A percentile compares a stretch with the other conserved stretches of the same genome.
These are phyloP conservation scores for Trichoderma koningii DNA, from an alignment of 2,329 filamentous ascomycete genomes.

Conservation along the genomic window DNA sequence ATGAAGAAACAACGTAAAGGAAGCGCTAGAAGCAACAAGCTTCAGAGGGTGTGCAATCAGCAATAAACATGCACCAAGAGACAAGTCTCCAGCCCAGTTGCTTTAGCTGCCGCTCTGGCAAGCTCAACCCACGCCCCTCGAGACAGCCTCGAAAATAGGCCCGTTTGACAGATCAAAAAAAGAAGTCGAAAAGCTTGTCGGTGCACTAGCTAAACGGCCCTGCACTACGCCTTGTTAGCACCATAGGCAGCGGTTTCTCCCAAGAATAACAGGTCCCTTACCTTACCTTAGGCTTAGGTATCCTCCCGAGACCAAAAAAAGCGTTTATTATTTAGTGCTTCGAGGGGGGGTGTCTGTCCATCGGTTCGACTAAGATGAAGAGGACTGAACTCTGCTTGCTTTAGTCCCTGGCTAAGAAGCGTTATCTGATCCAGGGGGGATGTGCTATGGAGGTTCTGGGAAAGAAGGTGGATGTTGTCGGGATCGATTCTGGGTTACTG, in stretches of 20 bases:
- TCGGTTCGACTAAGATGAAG: no score
- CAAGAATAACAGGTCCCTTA: no score
- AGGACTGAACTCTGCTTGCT: no score
- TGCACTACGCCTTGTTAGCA: slow-evolving; percentile 3
- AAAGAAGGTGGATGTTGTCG: no score
- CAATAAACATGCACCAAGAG: background rate
- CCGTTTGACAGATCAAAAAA: background rate
- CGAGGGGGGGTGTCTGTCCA: no score
- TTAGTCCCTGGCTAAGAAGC: no score
- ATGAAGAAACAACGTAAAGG: background rate
- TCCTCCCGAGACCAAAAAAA: no score
- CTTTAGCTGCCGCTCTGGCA: background rate
- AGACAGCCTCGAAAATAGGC: no score
- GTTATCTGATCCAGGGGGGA: no score
- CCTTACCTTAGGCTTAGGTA: no score
- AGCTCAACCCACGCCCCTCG: background rate
- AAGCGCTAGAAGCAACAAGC: background rate
- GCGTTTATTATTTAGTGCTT: background rate
- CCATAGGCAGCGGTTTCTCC: background rate
- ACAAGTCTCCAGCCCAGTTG: background rate
- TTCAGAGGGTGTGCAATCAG: background rate
- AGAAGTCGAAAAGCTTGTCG: background rate
- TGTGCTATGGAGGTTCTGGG: no score
- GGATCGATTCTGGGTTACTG: no score
- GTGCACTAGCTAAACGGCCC: background rate